These are phyloP conservation scores for Melampsora americana DNA, from an alignment of 1,284 basidiomycete genomes.

Conservation along the genomic window DNA sequence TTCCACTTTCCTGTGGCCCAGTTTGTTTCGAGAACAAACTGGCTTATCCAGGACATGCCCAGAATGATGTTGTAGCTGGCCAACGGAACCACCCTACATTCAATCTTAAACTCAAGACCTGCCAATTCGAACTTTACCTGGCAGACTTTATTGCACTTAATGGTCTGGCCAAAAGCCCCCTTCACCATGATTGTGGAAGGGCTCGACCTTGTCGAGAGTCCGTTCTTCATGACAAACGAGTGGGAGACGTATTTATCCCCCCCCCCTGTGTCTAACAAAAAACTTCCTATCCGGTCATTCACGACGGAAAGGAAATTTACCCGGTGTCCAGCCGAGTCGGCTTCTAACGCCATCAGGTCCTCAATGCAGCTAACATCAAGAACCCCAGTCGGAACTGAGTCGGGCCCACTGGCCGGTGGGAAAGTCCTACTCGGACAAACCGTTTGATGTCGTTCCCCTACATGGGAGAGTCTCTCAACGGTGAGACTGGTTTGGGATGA, in stretches of 20 bases:
- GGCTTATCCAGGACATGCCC: constrained; percentile 10
- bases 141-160: not conserved
- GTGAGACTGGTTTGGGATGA: no score
- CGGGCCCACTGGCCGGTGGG: not conserved
- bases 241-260: not conserved
- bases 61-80: constrained; percentile 7
- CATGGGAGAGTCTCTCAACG: no score
- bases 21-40: not conserved
- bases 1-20: constrained; percentile 5
- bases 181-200: not conserved
- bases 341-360: not conserved
- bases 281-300: not conserved
- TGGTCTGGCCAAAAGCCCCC: not conserved
- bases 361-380: no score
- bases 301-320: not conserved
- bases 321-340: not conserved
- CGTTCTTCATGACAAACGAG: not conserved
- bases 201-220: not conserved
- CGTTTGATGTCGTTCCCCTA: no score
- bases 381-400: not conserved
- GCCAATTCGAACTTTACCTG: not conserved
- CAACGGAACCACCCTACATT: constrained; percentile 2
- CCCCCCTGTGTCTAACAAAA: no score
- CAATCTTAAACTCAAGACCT: not conserved
- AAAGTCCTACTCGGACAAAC: no score